Evolutionary conservation across 352 stramenopile genomes (phyloP).

Genomic region (Peronospora farinosa): DNA sequence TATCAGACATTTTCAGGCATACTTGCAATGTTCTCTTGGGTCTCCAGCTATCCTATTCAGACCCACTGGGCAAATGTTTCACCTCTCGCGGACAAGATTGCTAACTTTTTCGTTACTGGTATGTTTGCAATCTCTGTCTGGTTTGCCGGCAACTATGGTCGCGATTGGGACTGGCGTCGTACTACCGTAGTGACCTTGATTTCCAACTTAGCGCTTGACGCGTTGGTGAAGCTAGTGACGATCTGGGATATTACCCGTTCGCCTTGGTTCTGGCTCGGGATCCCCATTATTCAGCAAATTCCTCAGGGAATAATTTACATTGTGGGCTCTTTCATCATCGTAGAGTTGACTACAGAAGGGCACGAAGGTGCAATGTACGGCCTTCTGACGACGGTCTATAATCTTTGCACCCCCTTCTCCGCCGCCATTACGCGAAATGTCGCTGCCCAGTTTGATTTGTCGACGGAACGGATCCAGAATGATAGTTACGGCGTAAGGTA

Average conservation of each 20-base stretch:
- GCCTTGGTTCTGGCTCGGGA: slow-evolving; percentile 46
- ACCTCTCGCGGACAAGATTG: slow-evolving; percentile 37
- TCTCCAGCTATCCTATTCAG: slow-evolving; percentile 36
- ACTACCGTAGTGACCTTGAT: slow-evolving; percentile 32
- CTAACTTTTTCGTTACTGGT: slow-evolving; percentile 25
- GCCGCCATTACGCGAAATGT: slow-evolving; percentile 39
- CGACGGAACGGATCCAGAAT: slow-evolving; percentile 45
- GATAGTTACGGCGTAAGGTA: slow-evolving; percentile 37
- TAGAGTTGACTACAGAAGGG: slow-evolving; percentile 50
- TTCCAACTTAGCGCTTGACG: slow-evolving; percentile 33
- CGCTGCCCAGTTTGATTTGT: slow-evolving; percentile 34
- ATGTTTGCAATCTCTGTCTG: slow-evolving; percentile 36
- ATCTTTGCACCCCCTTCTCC: slow-evolving; percentile 42
- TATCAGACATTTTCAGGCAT: slow-evolving; percentile 40
- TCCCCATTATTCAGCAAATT: slow-evolving; percentile 43
- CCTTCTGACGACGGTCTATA: slow-evolving; percentile 56
- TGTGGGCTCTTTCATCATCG: slow-evolving; percentile 48
- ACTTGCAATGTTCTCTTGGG: slow-evolving; percentile 35
- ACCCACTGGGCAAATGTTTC: slow-evolving; percentile 39
- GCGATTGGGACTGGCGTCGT: slow-evolving; percentile 52
- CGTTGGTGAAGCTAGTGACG: slow-evolving; percentile 32
- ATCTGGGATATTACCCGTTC: slow-evolving; percentile 47
- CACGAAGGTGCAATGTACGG: slow-evolving; percentile 62
- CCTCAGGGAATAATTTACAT: slow-evolving; percentile 50
- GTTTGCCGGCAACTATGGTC: slow-evolving; percentile 45